Evolutionary conservation across 768 basidiomycete species (phyloP).

Genomic region (Hygrophoropsis aurantiaca): DNA sequence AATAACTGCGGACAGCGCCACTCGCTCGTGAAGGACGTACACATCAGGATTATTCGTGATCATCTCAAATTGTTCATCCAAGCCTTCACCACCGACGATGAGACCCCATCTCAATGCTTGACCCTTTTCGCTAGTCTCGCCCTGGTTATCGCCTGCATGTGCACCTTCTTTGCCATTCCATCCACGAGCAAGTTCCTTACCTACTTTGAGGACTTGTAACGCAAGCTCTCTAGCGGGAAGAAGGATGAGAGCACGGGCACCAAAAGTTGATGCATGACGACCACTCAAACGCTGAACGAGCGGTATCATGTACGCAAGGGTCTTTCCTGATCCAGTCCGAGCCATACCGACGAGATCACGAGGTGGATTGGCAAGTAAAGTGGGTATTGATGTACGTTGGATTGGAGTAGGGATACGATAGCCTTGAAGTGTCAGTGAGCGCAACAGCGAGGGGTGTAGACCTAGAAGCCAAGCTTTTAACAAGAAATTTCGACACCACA

Average conservation of each 20-base stretch:
- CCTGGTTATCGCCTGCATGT: constrained; percentile 73
- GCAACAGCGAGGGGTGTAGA: constrained; percentile 78
- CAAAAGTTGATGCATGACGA: constrained; percentile 75
- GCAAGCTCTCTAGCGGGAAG: constrained; percentile 94
- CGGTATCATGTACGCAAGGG: constrained; percentile 93
- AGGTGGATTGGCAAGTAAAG: constrained; percentile 79
- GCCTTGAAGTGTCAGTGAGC: constrained; percentile 87
- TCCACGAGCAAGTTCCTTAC: constrained; percentile 88
- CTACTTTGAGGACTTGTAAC: constrained; percentile 89
- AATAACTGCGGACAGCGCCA: not conserved
- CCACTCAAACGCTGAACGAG: constrained; percentile 85
- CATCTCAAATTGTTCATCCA: constrained; percentile 97
- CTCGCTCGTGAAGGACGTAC: constrained; percentile 51
- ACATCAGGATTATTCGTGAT: constrained; percentile 93
- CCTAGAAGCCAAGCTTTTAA: constrained; percentile 44
- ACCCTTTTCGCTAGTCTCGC: constrained; percentile 50
- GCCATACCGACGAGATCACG: constrained; percentile 98
- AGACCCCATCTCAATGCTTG: constrained; percentile 85
- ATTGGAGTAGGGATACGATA: constrained; percentile 96
- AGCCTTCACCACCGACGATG: constrained; percentile 90
- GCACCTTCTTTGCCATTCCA: constrained; percentile 61
- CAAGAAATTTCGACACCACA: constrained; percentile 5
- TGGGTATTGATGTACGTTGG: constrained; percentile 86
- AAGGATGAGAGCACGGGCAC: constrained; percentile 83
- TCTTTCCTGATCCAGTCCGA: constrained; percentile 96